Base-by-base conservation (phyloP, 257 asterid species). In the Striga asiatica region DNA sequence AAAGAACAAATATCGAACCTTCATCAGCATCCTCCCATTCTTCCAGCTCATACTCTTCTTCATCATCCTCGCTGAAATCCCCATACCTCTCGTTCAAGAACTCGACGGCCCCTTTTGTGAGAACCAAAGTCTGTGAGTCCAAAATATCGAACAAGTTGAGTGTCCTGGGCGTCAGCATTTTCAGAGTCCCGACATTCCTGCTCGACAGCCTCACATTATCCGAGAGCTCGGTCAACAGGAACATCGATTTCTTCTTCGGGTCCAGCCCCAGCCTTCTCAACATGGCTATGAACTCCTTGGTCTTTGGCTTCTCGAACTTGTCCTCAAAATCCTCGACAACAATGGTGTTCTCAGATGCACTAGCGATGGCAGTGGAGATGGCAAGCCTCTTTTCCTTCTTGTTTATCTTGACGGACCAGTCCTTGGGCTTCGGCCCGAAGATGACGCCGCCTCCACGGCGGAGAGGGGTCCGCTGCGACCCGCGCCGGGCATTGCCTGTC, bases 371-470 rank as follows among this genome's bases (percentile, higher is more conserved):
- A 4, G 97, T 92, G 3, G 95, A 84, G 17, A 92, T 77, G 0
- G 98, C 98, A 0, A 92, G 83, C 52, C 65, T 71, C 66, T 92
- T 92, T 14, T 92, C 98, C 76, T 92, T 92, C 71, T 68, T 82
- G 54, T 92, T 92, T 3, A 92, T 92, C 48, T 92, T 92, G 0
- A 84, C 61, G 2, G 95, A 80, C 97, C 98, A 92, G 37, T 92
- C 97, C 21, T 82, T 88, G 2, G 98, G 98, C 72, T 80, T 87
- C 29, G 98, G 98, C 22, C 98, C 98, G 21, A 92, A 92, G 21
- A 88, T 37, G 10, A 84, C 97, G 0, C 98, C 98, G 2, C 98
- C 98, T 2, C 98, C 98, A 58, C 94, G 98, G 2, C 98, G 78
- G 34, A 91, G 93, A 11, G 97, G 97, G 25, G 98, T 87, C 1